Base-by-base conservation (phyloP, 805 yeast genomes). In the Kluyveromyces siamensis region DNA sequence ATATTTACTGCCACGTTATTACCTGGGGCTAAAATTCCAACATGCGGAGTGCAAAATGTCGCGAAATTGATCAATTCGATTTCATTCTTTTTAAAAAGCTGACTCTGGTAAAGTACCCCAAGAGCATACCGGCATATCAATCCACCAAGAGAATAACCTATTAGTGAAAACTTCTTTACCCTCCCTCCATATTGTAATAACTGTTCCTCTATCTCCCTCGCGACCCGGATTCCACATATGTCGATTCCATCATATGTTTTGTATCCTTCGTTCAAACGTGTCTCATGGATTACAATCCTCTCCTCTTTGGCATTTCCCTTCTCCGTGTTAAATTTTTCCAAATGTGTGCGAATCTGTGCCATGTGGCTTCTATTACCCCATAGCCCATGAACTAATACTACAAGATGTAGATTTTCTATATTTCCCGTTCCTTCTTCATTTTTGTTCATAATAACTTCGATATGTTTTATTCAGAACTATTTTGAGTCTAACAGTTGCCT, bases 81-180 rank as follows among this genome's bases (percentile, higher is more conserved):
- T n/a, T 54, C 53, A 10, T 50, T 45, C 40, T 48, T 4, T 61
- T 57, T 18, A 75, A 72, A 62, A 82, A 84, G 50, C 72, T 70
- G 5, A 74, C 75, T 54, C 74, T 73, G 72, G 53, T 79, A 70
- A 48, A 89, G 69, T 14, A 83, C 67, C 0, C 96, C 96, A 36
- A 87, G 70, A 18, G 88, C 83, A 61, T 84, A 87, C 40, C 96
- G 70, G 1, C 87, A 72, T 47, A 89, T 80, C 44, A 89, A 68
- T 0, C 96, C 96, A 7, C 96, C 96, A 43, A 89, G 67, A 0
- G 95, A 85, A 63, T 87, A 89, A 1, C 96, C 96, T 2, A 84
- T 75, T 27, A 89, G 69, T 35, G 95, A 84, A 49, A 89, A 72
- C 55, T 80, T 76, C n/a, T 72, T 70, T 10, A 87, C 87, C 44